phyloP scores from a whole-genome alignment of 257 asterid genomes.

The Nicotiana knightiana region DNA sequence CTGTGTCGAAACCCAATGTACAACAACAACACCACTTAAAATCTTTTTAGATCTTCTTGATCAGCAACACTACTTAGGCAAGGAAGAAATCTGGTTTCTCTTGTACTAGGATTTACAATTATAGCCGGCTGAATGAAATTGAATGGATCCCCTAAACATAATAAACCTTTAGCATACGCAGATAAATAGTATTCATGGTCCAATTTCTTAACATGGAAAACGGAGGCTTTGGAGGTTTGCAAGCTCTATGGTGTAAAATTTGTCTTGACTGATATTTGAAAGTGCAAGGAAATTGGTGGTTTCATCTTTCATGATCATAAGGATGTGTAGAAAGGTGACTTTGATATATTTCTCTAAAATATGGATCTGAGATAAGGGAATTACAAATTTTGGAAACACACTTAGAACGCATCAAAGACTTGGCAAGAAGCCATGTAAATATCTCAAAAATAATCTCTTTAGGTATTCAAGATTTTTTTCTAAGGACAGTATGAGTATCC shows the following conservation, averaged over 20 bases:
- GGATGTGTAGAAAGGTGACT: too few relatives aligned
- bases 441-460: background rate
- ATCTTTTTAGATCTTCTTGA: too few relatives aligned
- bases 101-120: background rate
- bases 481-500: too few relatives aligned
- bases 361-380: background rate
- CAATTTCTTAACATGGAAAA: background rate
- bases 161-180: background rate
- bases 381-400: background rate
- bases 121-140: background rate
- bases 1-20: background rate
- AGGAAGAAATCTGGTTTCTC: background rate
- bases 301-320: too few relatives aligned
- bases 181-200: background rate
- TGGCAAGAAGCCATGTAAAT: background rate
- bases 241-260: background rate
- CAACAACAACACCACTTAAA: background rate
- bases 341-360: background rate
- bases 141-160: background rate
- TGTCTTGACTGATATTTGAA: background rate
- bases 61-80: background rate
- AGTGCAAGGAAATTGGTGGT: too few relatives aligned
- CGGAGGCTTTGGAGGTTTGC: background rate
- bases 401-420: background rate
- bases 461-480: background rate